Percentiles rank a stretch among this genome's conserved stretches.
Conservation (phyloP, 2,329 filamentous ascomycete genomes). For the Aureobasidium lini region DNA sequence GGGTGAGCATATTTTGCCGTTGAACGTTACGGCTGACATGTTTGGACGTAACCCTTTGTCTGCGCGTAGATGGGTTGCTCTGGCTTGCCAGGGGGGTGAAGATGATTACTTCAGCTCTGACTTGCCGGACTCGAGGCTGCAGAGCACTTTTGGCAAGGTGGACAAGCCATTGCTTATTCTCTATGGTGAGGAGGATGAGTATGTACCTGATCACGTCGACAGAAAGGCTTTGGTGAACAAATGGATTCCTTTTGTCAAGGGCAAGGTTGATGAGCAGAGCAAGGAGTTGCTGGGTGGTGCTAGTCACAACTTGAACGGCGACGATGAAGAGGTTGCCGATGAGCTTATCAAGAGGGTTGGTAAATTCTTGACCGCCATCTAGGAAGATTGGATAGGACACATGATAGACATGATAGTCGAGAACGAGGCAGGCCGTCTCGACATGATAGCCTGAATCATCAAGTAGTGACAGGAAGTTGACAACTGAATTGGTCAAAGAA, state of each 20-base stretch:
- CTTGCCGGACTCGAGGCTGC: constrained; percentile 51
- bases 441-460: neutral
- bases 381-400: neutral
- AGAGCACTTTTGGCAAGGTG: constrained; percentile 58
- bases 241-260: constrained; percentile 47
- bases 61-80: constrained; percentile 52
- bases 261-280: constrained; percentile 40
- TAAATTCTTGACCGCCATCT: constrained; percentile 30
- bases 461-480: too few species aligned
- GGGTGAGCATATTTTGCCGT: constrained; percentile 48
- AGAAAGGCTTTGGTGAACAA: constrained; percentile 49
- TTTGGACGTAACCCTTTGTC: constrained; percentile 39
- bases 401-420: neutral
- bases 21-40: constrained; percentile 22
- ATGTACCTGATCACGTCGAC: constrained; percentile 52
- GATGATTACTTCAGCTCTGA: constrained; percentile 89
- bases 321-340: constrained; percentile 38
- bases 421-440: too few species aligned
- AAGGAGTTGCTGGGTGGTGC: constrained; percentile 44
- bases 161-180: constrained; percentile 54
- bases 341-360: constrained; percentile 45
- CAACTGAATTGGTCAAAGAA: neutral
- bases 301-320: constrained; percentile 44
- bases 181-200: constrained; percentile 60
- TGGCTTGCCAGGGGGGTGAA: constrained; percentile 55